Evolutionary conservation across 1,284 basidiomycete genomes (phyloP), one percentile per base, ranked within the genome.

Genomic region (Limonomyces culmigenus): DNA sequence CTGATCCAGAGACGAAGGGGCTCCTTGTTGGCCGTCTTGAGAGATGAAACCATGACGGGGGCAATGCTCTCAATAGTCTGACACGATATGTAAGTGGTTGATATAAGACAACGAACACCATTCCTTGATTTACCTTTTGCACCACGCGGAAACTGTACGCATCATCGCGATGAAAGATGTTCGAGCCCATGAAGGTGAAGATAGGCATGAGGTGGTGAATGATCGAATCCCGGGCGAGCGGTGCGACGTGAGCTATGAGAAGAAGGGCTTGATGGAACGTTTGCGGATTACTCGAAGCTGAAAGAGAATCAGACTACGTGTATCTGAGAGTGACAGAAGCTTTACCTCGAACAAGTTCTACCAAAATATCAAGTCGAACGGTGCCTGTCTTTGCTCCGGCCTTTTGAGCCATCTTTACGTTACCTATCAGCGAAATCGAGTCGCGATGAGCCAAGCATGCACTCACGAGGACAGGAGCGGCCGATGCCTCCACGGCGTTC

Each of bases 131-230:
- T 37, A 85, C 86, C 67, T 84, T 86, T 52, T 96, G 89, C 10
- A 98, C 86, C 3, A 98, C 91, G 19, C 77, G 74, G 61, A 96
- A 92, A 50, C 85, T 93, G 58, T 92, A 93, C 0, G 83, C 74
- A 51, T 99, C 95, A 50, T 99, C 95, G 32, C 92, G 70, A 53
- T 96, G 91, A 59, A 98, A 81, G 16, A 97, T 79, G 41, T 89
- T 89, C 5, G 88, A 85, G 19, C 95, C 93, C 80, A 98, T 96
- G 60, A 97, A 98, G 0, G 93, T 97, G 60, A 99, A 97, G 39
- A 99, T 81, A 4, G 95, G 92, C 89, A 98, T 97, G 41, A 96
- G 72, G 48, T 95, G 91, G 52, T 88, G 88, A 19, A 97, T 64
- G 12, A 95, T 87, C 5, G 86, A 80, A 40, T 93, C 88, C 0